These are phyloP conservation scores for Olyra latifolia DNA, from an alignment of 176 grass and related monocot genomes.

Conservation along the genomic window DNA sequence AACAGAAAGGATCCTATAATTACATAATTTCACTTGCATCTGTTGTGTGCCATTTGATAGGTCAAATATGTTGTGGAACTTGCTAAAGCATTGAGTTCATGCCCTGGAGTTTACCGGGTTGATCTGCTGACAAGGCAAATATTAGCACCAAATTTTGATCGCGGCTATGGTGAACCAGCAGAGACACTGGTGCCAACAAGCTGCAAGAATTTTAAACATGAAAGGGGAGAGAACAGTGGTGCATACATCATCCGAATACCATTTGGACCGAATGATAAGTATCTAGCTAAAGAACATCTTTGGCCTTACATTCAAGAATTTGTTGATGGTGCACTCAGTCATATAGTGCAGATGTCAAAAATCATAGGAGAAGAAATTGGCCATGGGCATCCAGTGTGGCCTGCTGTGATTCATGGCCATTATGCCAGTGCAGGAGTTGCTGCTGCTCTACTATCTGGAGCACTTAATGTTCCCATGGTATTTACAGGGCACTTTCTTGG, in stretches of 20 bases:
- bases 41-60: slow-evolving; percentile 44
- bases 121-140: slow-evolving; percentile 80
- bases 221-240: slow-evolving; percentile 77
- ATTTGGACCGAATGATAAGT: slow-evolving; percentile 79
- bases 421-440: slow-evolving; percentile 84
- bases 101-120: slow-evolving; percentile 81
- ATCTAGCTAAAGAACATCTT: slow-evolving; percentile 77
- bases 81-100: slow-evolving; percentile 82
- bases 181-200: slow-evolving; percentile 57
- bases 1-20: slow-evolving; percentile 10
- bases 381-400: slow-evolving; percentile 55
- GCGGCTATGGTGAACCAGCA: slow-evolving; percentile 61
- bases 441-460: slow-evolving; percentile 68
- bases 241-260: slow-evolving; percentile 79
- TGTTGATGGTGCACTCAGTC: slow-evolving; percentile 74
- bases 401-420: slow-evolving; percentile 82
- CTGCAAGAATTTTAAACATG: slow-evolving; percentile 58
- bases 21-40: slow-evolving; percentile 20
- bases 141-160: slow-evolving; percentile 62
- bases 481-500: slow-evolving; percentile 90
- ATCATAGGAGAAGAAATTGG: slow-evolving; percentile 66
- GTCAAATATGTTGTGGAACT: slow-evolving; percentile 93
- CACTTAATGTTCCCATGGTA: slow-evolving; percentile 79
- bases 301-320: slow-evolving; percentile 91
- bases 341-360: slow-evolving; percentile 77